phyloP scores from a whole-genome alignment of 305 asterid species.

The Salvia sclarea region DNA sequence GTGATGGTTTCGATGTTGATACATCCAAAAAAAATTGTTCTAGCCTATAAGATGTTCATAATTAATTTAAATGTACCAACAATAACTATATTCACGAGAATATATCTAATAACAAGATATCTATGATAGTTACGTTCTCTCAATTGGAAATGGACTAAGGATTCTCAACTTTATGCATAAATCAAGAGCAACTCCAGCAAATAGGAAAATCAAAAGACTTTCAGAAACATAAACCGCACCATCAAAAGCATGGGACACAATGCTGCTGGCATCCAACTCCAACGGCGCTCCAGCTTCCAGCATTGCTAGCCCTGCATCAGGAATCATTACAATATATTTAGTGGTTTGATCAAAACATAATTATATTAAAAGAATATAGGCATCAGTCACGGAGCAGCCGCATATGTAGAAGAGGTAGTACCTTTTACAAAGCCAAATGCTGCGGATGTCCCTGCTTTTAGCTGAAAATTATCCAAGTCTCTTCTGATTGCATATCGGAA shows the following conservation, averaged over 20 bases:
- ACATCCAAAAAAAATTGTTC: too few species aligned
- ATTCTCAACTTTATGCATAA: slow-evolving; percentile 67
- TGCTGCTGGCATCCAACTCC: slow-evolving; percentile 60
- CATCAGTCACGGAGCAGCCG: not conserved
- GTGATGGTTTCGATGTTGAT: too few species aligned
- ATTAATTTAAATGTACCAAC: not conserved
- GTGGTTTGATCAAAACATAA: too few species aligned
- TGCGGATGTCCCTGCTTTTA: slow-evolving; percentile 82
- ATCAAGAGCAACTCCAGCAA: slow-evolving; percentile 84
- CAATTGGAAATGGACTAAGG: slow-evolving; percentile 75
- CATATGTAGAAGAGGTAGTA: slow-evolving; percentile 22
- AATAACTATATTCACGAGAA: not conserved
- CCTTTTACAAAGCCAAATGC: slow-evolving; percentile 92
- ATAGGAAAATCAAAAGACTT: slow-evolving; percentile 69
- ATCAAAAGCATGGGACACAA: slow-evolving; percentile 55
- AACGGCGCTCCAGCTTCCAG: slow-evolving; percentile 60
- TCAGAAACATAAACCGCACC: slow-evolving; percentile 70
- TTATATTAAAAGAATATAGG: too few species aligned
- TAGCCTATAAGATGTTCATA: too few species aligned
- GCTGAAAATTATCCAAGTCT: slow-evolving; percentile 78
- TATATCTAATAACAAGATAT: not conserved
- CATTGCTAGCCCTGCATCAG: slow-evolving; percentile 72
- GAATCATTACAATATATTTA: too few species aligned
- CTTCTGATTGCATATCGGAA: slow-evolving; percentile 82
- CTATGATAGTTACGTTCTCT: slow-evolving; percentile 28